Percentiles rank a stretch among this genome's conserved stretches.
Conservation (phyloP, 805 yeast species). For the Brettanomyces sp. region DNA sequence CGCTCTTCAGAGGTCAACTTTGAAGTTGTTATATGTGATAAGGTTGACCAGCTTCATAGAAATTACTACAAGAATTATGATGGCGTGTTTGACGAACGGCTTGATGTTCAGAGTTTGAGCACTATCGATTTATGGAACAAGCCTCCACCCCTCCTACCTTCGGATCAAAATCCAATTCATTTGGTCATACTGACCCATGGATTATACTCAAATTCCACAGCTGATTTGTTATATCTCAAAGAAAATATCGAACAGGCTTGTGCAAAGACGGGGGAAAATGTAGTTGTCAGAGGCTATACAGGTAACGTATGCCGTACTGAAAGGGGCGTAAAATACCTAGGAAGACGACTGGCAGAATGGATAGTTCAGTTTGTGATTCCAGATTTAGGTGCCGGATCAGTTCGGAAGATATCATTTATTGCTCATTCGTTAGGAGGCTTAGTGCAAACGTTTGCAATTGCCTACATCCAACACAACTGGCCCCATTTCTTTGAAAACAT, state of each 20-base stretch:
- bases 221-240: slow-evolving; percentile 82
- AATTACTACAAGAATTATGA: slow-evolving; percentile 21
- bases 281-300: slow-evolving; percentile 73
- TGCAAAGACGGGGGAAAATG: slow-evolving; percentile 42
- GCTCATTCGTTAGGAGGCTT: slow-evolving; percentile 95
- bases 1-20: slow-evolving; percentile 60
- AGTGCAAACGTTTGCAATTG: slow-evolving; percentile 84
- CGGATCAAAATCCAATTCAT: slow-evolving; percentile 52
- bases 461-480: slow-evolving; percentile 57
- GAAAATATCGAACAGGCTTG: slow-evolving; percentile 58
- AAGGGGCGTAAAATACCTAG: slow-evolving; percentile 76
- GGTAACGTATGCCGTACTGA: slow-evolving; percentile 87
- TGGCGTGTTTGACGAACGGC: slow-evolving; percentile 5
- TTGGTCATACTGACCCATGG: slow-evolving; percentile 87
- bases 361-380: slow-evolving; percentile 42
- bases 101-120: slow-evolving; percentile 44
- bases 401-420: slow-evolving; percentile 68
- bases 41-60: slow-evolving; percentile 27
- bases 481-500: slow-evolving; percentile 63
- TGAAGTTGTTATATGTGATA: slow-evolving; percentile 47
- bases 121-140: slow-evolving; percentile 70
- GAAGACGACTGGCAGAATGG: slow-evolving; percentile 70
- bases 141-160: slow-evolving; percentile 35
- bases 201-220: slow-evolving; percentile 77
- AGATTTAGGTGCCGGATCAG: slow-evolving; percentile 25